Percentiles rank a stretch among this genome's conserved stretches.
These are phyloP conservation scores for Zymoseptoria passerinii DNA, from an alignment of 2,329 filamentous ascomycete species.

Conservation along the genomic window DNA sequence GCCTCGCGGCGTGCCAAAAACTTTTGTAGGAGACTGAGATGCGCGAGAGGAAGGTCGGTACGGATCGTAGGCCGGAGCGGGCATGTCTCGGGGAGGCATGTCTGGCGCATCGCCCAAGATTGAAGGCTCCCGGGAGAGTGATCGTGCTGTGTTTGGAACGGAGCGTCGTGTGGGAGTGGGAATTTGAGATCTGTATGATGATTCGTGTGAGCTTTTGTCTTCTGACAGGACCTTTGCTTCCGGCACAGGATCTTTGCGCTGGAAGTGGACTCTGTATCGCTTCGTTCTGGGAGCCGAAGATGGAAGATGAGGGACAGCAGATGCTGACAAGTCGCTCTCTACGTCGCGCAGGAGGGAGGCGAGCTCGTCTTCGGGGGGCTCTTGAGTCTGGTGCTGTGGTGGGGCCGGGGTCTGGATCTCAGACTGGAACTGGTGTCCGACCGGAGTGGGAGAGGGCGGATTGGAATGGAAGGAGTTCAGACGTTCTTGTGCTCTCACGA, in stretches of 20 bases:
- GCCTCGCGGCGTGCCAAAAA: constrained; percentile 29
- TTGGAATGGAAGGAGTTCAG: constrained; percentile 6
- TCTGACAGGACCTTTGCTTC: constrained; percentile 1
- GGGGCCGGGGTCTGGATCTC: constrained; percentile 5
- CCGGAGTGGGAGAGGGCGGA: constrained; percentile 8
- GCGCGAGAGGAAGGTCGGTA: constrained; percentile 48
- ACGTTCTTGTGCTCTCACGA: constrained; percentile 22
- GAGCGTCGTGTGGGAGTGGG: constrained; percentile 38
- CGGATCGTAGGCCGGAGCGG: constrained; percentile 55
- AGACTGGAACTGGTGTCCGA: constrained; percentile 9
- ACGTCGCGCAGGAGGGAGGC: constrained; percentile 39
- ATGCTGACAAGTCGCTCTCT: constrained; percentile 24
- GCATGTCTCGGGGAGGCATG: constrained; percentile 50
- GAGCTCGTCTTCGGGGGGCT: constrained; percentile 32
- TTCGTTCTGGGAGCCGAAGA: constrained; percentile 18
- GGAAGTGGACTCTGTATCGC: constrained; percentile 27
- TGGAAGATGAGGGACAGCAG: constrained; percentile 14
- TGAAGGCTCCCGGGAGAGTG: constrained; percentile 42
- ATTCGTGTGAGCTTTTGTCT: constrained; percentile 24
- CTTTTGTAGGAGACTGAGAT: constrained; percentile 43
- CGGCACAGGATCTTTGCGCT: neutral
- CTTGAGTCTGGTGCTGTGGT: constrained; percentile 12
- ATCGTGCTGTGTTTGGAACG: constrained; percentile 36
- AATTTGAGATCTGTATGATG: constrained; percentile 32
- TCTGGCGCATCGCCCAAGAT: constrained; percentile 43